Percentiles rank a stretch among this genome's conserved stretches.
phyloP scores from a whole-genome alignment of 371 early-diverging fungal species.

The Mortierella sp. region DNA sequence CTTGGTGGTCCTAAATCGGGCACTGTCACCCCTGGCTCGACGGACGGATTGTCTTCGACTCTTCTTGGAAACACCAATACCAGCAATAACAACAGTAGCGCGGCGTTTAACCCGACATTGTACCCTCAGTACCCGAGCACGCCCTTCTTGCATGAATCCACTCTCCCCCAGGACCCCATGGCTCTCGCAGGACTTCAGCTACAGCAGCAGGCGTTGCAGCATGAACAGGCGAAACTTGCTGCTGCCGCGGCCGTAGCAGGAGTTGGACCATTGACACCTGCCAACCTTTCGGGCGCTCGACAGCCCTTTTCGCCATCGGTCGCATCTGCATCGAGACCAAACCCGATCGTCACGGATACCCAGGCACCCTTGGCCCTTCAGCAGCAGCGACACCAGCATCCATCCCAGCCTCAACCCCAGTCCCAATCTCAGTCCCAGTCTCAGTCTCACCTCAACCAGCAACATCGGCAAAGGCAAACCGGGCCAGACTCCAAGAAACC shows the following conservation, averaged over 20 bases:
- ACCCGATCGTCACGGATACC: constrained; percentile 19
- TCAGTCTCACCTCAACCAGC: background rate
- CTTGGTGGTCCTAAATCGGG: constrained; percentile 3
- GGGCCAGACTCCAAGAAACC: background rate
- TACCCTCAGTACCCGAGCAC: constrained; percentile 35
- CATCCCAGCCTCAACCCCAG: constrained; percentile 1
- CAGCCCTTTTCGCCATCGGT: background rate
- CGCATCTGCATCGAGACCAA: background rate
- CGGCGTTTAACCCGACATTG: constrained; percentile 10
- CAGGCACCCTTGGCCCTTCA: constrained; percentile 15
- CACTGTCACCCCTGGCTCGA: background rate
- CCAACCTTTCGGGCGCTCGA: background rate
- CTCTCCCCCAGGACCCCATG: constrained; percentile 24
- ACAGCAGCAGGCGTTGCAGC: constrained; percentile 31
- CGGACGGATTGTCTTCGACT: constrained; percentile 11
- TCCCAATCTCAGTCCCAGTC: background rate
- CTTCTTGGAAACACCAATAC: constrained; percentile 9
- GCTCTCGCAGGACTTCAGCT: constrained; percentile 24
- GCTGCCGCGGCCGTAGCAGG: constrained; percentile 15
- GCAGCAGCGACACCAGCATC: constrained; percentile 25
- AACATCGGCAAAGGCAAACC: constrained; percentile 13
- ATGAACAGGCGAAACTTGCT: constrained; percentile 21
- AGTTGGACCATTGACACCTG: constrained; percentile 19
- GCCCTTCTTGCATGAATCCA: constrained; percentile 15
- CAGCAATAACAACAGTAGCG: no score